Evolutionary conservation across 2,329 filamentous ascomycete genomes (phyloP).

Genomic region (Penicillium verrucosum): DNA sequence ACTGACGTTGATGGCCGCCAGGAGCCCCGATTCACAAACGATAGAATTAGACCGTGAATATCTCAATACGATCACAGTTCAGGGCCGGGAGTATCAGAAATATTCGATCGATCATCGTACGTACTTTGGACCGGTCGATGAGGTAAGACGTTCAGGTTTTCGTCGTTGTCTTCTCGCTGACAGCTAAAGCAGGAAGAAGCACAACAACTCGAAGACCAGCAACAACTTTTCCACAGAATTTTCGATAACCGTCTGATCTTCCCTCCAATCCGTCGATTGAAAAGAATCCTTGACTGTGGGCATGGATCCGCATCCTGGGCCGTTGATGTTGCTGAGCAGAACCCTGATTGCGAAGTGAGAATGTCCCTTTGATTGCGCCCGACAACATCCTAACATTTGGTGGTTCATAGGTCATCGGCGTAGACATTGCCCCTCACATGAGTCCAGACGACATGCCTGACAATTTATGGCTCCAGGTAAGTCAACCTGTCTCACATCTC

Average conservation of each 20-base stretch:
- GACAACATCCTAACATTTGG: slow-evolving; percentile 17
- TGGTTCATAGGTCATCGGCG: slow-evolving; percentile 59
- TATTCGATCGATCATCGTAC: slow-evolving; percentile 63
- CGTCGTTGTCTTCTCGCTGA: slow-evolving; percentile 13
- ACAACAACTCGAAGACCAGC: slow-evolving; percentile 61
- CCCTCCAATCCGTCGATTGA: slow-evolving; percentile 58
- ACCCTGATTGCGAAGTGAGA: slow-evolving; percentile 63
- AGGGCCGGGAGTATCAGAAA: slow-evolving; percentile 65
- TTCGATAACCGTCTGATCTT: slow-evolving; percentile 69
- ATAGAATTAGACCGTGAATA: slow-evolving; percentile 56
- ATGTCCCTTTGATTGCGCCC: slow-evolving; percentile 2
- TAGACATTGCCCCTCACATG: slow-evolving; percentile 70
- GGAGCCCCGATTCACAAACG: slow-evolving; percentile 47
- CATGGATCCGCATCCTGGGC: slow-evolving; percentile 71
- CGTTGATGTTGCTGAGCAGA: slow-evolving; percentile 61
- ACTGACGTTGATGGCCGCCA: slow-evolving; percentile 30
- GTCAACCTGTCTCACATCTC: slow-evolving; percentile 16
- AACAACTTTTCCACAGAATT: slow-evolving; percentile 59
- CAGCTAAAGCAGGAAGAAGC: slow-evolving; percentile 58
- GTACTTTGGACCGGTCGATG: slow-evolving; percentile 68
- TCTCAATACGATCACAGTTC: slow-evolving; percentile 57
- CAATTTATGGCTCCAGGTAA: slow-evolving; percentile 66
- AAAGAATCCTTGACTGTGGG: slow-evolving; percentile 67
- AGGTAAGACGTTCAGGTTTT: slow-evolving; percentile 50
- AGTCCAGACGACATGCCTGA: slow-evolving; percentile 61